Evolutionary conservation across 805 yeast genomes (phyloP), one percentile per base, ranked within the genome.

Genomic region (Clavispora phyllophila): DNA sequence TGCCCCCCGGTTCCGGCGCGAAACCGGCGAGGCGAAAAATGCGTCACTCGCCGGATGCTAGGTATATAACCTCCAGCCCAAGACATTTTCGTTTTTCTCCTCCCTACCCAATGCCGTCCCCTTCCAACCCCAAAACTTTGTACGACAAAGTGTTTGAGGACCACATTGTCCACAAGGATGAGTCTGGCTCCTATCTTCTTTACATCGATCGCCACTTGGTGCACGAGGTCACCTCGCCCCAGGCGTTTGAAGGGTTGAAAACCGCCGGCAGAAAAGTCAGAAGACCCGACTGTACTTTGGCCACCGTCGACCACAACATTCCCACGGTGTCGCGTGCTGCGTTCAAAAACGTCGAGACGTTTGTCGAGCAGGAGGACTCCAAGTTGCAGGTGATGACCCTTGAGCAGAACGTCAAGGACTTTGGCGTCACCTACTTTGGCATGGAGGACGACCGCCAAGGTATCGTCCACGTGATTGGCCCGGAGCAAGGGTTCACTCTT

Each of bases 191-290:
- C 17, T 84, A 78, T 61, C 74, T 93, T 49, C 68, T 93, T 47
- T 93, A 87, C 67, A 91, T 93, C 46, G 99, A 93, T 69, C 87
- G 99, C 69, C 99, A 93, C 66, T 75, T 93, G 54, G 96, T 93
- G 39, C 99, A 93, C 66, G 99, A 93, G 70, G 99, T 93, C 41
- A 93, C 99, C 2, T 91, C 98, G 23, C 99, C 99, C 27, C 99
- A 93, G 68, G 99, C 99, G 9, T 93, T 93, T 61, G 99, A 93
- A 70, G 99, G 99, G 39, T 77, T 93, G 56, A 78, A 75, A 50
- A 84, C 81, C 58, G 96, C 97, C 13, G 87, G 84, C 37, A 83
- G 99, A 73, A 63, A 65, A 45, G 96, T 93, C 41, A 84, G 99
- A 75, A 81, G 99, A 72, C 72, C 75, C 8, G 96, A 90, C 66